A percentile compares a stretch with the other conserved stretches of the same genome.
phyloP scores from a whole-genome alignment of 2,329 filamentous ascomycete genomes.

The Helotiales sp. region DNA sequence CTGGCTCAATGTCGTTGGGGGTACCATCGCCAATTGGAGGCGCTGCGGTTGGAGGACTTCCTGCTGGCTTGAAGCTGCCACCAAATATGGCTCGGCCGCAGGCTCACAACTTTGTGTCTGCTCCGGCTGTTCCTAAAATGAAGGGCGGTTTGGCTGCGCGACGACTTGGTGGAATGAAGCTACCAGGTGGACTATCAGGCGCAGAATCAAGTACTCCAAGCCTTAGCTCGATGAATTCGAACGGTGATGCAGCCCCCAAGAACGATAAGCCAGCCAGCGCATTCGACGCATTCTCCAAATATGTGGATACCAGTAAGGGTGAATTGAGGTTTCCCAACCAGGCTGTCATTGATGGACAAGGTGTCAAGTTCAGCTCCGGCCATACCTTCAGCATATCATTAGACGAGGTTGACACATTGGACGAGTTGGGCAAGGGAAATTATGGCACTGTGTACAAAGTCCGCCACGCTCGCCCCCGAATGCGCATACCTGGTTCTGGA shows the following conservation, averaged over 20 bases:
- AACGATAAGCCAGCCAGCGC: constrained; percentile 40
- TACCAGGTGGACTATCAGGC: constrained; percentile 45
- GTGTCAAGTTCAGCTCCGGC: constrained; percentile 90
- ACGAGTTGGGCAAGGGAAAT: constrained; percentile 95
- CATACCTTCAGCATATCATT: constrained; percentile 91
- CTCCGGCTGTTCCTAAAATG: constrained; percentile 46
- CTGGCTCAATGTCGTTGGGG: constrained; percentile 31
- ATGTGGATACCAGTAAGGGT: constrained; percentile 88
- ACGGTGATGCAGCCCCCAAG: constrained; percentile 20
- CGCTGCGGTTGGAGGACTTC: constrained; percentile 39
- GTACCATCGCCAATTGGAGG: constrained; percentile 15
- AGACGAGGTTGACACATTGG: constrained; percentile 90
- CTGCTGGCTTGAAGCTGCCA: constrained; percentile 44
- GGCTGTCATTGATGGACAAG: constrained; percentile 82
- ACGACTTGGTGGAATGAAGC: constrained; percentile 55
- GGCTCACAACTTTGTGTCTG: constrained; percentile 47
- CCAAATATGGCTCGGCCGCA: constrained; percentile 44
- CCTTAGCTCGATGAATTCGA: constrained; percentile 13
- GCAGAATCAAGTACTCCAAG: constrained; percentile 20
- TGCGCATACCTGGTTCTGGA: constrained; percentile 59
- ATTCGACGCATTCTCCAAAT: constrained; percentile 73
- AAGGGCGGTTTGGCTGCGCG: constrained; percentile 62
- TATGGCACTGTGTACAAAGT: constrained; percentile 99
- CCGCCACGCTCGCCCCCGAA: constrained; percentile 69
- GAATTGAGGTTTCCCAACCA: constrained; percentile 92